Percentiles rank a stretch among this genome's conserved stretches.
phyloP scores from a whole-genome alignment of 164 flowering plant genomes.

The Magnolia officinalis region DNA sequence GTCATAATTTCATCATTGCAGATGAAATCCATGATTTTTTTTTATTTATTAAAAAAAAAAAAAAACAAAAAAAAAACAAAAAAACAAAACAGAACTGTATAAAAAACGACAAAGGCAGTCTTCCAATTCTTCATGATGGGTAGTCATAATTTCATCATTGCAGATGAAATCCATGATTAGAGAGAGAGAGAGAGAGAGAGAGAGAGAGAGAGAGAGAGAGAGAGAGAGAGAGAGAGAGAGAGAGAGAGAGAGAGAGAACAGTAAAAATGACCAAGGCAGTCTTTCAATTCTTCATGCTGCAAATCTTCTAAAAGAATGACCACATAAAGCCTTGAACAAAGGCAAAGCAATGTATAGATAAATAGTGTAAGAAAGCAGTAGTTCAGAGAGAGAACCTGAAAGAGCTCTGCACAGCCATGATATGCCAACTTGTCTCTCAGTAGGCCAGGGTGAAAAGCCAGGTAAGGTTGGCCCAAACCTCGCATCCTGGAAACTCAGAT shows the following conservation, averaged over 20 bases:
- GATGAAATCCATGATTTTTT: not conserved
- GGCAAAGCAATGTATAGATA: not conserved
- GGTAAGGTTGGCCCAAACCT: slow-evolving; percentile 69
- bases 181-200: no score
- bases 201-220: no score
- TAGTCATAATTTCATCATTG: not conserved
- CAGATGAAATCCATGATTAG: not conserved
- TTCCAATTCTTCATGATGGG: not conserved
- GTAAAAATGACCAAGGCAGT: not conserved
- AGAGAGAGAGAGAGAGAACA: no score
- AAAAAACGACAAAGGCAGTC: not conserved
- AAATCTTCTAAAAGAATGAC: not conserved
- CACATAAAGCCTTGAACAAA: not conserved
- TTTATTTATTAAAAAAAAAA: not conserved
- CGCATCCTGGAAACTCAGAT: slow-evolving; percentile 44
- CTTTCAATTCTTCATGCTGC: not conserved
- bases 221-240: no score
- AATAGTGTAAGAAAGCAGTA: not conserved
- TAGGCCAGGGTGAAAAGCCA: slow-evolving; percentile 87
- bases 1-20: not conserved
- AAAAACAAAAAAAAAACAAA: no score
- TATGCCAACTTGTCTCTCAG: slow-evolving; percentile 79
- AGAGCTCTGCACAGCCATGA: slow-evolving; percentile 98
- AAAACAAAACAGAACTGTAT: not conserved
- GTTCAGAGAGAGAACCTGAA: slow-evolving; percentile 56